These are phyloP conservation scores for Candida mattraensis DNA, from an alignment of 805 yeast genomes.

Conservation along the genomic window DNA sequence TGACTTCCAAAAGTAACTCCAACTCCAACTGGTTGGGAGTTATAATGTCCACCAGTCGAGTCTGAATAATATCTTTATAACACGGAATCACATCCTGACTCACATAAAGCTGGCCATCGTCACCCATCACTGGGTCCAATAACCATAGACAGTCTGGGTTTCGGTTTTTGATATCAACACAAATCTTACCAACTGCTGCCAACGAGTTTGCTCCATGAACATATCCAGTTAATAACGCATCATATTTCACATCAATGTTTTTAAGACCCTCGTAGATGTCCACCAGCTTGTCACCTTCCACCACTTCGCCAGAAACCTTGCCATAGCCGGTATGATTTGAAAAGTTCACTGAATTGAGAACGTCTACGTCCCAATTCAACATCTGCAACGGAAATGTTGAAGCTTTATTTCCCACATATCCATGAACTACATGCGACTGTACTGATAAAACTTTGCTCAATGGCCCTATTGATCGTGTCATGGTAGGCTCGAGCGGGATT, in stretches of 20 bases:
- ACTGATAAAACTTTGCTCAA: constrained; percentile 45
- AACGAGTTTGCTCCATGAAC: constrained; percentile 58
- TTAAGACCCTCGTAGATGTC: constrained; percentile 40
- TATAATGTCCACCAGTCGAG: constrained; percentile 59
- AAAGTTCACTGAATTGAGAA: constrained; percentile 60
- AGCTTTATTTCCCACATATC: constrained; percentile 71
- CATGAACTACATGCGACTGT: constrained; percentile 73
- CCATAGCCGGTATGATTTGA: constrained; percentile 77
- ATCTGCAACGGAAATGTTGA: constrained; percentile 64
- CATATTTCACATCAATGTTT: constrained; percentile 38
- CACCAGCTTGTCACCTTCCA: constrained; percentile 40
- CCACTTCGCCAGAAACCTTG: constrained; percentile 46
- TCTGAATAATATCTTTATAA: constrained; percentile 45
- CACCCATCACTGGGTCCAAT: constrained; percentile 82
- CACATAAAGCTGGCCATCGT: constrained; percentile 70
- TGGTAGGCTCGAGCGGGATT: too few relatives aligned
- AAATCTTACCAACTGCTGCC: constrained; percentile 40
- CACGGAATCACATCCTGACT: constrained; percentile 57
- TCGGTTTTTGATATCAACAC: constrained; percentile 35
- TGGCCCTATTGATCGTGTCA: constrained; percentile 2
- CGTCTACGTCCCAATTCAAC: constrained; percentile 70
- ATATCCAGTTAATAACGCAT: constrained; percentile 67
- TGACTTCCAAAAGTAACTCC: constrained; percentile 53
- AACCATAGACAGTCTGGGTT: constrained; percentile 48
- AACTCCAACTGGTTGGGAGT: constrained; percentile 93